These are phyloP conservation scores for Diaporthe aspalathi DNA, from an alignment of 2,329 filamentous ascomycete genomes.

Conservation along the genomic window DNA sequence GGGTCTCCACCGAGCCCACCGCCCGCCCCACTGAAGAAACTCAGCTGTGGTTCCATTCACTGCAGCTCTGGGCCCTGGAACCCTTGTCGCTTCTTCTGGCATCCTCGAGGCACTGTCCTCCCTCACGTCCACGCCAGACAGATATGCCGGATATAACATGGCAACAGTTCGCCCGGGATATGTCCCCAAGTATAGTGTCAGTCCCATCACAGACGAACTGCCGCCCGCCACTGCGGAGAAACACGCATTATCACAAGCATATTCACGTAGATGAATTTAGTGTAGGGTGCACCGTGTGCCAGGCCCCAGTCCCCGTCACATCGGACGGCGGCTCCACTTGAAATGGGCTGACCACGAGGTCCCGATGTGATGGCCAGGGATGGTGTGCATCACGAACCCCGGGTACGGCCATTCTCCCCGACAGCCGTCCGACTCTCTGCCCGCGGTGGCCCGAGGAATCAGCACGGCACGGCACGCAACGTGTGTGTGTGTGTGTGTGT, in stretches of 20 bases:
- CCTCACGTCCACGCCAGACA: too few species aligned
- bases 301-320: slow-evolving; percentile 1
- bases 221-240: slow-evolving; percentile 19
- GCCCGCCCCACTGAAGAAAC: slow-evolving; percentile 27
- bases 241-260: not conserved
- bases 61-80: not conserved
- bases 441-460: slow-evolving; percentile 9
- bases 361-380: not conserved
- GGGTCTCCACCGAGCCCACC: slow-evolving; percentile 4
- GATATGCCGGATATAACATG: not conserved
- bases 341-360: slow-evolving; percentile 12
- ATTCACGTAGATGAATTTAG: slow-evolving; percentile 1
- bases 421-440: slow-evolving; percentile 5
- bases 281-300: not conserved
- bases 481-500: not conserved
- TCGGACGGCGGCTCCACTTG: slow-evolving; percentile 24
- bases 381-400: not conserved
- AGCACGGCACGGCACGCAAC: slow-evolving; percentile 5
- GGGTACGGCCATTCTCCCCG: slow-evolving; percentile 18
- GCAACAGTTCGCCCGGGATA: not conserved
- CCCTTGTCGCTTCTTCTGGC: too few species aligned
- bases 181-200: not conserved
- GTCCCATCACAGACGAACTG: not conserved
- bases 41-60: slow-evolving; percentile 23
- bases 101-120: not conserved